These are phyloP conservation scores for Aspergillus unguis DNA, from an alignment of 2,329 filamentous ascomycete species.

Conservation along the genomic window DNA sequence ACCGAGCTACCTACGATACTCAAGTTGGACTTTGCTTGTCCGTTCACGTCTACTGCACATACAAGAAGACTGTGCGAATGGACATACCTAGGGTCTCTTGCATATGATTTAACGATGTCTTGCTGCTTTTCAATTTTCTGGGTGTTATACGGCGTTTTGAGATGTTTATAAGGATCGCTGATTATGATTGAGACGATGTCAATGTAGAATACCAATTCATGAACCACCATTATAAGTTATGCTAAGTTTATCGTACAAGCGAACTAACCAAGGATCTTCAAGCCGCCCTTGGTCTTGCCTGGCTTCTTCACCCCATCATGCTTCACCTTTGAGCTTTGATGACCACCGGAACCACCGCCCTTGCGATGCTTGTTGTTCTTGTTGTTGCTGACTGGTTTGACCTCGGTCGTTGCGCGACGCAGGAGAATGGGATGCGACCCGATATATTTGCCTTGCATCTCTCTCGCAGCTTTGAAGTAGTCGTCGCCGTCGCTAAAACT, in stretches of 20 bases:
- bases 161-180: background rate
- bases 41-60: background rate
- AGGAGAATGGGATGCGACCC: constrained; percentile 90
- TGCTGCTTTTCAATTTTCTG: background rate
- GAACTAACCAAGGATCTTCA: constrained; percentile 41
- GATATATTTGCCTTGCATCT: constrained; percentile 99
- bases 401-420: constrained; percentile 85
- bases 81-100: background rate
- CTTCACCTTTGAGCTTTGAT: constrained; percentile 41
- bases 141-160: constrained; percentile 3
- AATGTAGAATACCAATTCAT: constrained; percentile 2
- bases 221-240: background rate
- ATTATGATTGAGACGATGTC: background rate
- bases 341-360: constrained; percentile 28
- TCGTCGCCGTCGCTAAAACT: constrained; percentile 94
- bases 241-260: background rate
- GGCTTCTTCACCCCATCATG: constrained; percentile 46
- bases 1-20: too few relatives aligned
- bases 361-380: constrained; percentile 58
- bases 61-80: background rate
- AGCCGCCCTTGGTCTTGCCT: constrained; percentile 45
- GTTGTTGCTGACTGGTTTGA: constrained; percentile 70
- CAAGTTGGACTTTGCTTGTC: too few relatives aligned
- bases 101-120: constrained; percentile 7
- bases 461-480: constrained; percentile 91